Percentiles rank a stretch among this genome's conserved stretches.
These are phyloP conservation scores for Bocquillonia castaneifolia DNA, from an alignment of 441 rosid species.

Conservation along the genomic window DNA sequence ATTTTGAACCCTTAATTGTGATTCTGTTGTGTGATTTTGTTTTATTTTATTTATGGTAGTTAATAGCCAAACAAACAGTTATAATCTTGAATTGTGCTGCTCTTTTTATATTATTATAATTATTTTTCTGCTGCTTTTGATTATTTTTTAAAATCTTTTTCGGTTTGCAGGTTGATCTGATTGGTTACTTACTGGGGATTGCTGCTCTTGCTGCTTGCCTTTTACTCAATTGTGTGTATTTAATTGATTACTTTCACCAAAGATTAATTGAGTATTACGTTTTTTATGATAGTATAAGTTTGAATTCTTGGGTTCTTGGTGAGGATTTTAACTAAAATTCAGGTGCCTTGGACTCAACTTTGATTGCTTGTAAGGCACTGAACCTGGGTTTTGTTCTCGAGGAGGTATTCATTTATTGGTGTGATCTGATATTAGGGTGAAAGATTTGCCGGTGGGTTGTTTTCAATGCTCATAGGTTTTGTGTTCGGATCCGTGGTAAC, in stretches of 20 bases:
- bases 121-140: conserved; percentile 13
- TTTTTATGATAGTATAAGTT: conserved; percentile 17
- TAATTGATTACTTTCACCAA: conserved; percentile 16
- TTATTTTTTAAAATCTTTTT: neutral
- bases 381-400: conserved; percentile 2
- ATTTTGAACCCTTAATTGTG: neutral
- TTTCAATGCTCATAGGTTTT: conserved; percentile 33
- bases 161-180: conserved; percentile 37
- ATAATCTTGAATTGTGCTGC: conserved; percentile 3
- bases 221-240: conserved; percentile 23
- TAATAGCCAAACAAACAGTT: conserved; percentile 8
- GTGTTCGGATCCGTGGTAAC: conserved; percentile 30
- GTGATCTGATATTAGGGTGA: conserved; percentile 14
- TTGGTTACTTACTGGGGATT: conserved; percentile 25
- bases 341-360: too few species aligned
- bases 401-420: neutral
- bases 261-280: conserved; percentile 16
- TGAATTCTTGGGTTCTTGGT: conserved; percentile 26
- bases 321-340: conserved; percentile 9
- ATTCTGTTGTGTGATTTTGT: neutral
- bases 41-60: conserved; percentile 17
- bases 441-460: conserved; percentile 18
- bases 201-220: conserved; percentile 26
- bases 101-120: conserved; percentile 15
- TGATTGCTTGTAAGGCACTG: neutral